Conservation (phyloP, 805 yeast genomes). For the Ogataea glucozyma region DNA sequence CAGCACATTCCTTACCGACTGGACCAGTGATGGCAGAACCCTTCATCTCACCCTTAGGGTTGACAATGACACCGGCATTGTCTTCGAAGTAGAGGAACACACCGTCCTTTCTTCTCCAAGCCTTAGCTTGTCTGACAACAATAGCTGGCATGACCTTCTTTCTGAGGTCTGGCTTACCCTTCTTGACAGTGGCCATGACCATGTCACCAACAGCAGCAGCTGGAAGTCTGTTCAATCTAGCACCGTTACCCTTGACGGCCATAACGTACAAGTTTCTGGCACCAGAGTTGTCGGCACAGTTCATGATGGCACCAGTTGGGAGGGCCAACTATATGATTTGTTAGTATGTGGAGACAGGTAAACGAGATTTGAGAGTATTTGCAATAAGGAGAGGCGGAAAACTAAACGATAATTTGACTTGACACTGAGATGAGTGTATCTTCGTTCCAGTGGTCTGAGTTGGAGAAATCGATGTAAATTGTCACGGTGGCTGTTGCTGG, state of each 20-base stretch:
- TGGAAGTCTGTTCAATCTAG: conserved; percentile 99
- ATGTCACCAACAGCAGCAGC: conserved; percentile 99
- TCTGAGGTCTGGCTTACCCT: conserved; percentile 99
- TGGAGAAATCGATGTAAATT: too few species aligned
- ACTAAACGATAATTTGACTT: too few species aligned
- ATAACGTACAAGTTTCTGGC: conserved; percentile 98
- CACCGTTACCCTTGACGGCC: conserved; percentile 99
- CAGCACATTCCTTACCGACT: conserved; percentile 99
- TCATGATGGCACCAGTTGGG: conserved; percentile 99
- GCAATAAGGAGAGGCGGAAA: neutral
- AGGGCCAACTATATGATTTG: conserved; percentile 76
- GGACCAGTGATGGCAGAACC: conserved; percentile 99
- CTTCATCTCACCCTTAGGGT: conserved; percentile 99
- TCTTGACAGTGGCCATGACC: conserved; percentile 99
- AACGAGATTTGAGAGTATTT: neutral
- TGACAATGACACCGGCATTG: conserved; percentile 99
- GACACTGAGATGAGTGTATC: too few species aligned
- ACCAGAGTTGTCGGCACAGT: conserved; percentile 99
- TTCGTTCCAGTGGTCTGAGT: too few species aligned
- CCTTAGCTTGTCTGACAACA: conserved; percentile 98
- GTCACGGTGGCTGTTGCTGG: too few species aligned
- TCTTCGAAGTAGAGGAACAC: conserved; percentile 99
- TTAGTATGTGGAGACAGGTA: conserved; percentile 14
- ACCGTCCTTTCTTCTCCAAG: conserved; percentile 99
- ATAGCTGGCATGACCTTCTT: conserved; percentile 99